Base-by-base conservation (phyloP, 768 basidiomycete species). In the Neoboletus subvelutipes region DNA sequence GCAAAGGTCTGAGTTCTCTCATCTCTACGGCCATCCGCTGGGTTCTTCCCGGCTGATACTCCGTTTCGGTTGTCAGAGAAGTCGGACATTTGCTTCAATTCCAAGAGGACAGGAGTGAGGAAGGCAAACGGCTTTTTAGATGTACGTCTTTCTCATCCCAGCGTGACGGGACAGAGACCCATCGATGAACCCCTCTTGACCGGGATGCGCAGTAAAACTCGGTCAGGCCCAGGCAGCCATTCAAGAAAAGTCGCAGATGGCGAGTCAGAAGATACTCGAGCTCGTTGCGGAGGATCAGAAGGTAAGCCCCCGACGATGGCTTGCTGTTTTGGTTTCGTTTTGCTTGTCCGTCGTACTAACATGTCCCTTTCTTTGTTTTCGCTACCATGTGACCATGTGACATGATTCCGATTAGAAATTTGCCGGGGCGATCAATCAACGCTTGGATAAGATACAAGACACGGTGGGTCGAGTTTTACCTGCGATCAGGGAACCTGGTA, bases 61-160 rank as follows among this genome's bases (percentile, higher is more conserved):
- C 29, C 1, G 6, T 12, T 2, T 13, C 34, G 41, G 18, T 22
- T 10, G 11, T 18, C 18, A 63, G 62, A 10, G 52, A 60, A 45
- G 62, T 63, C 18, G 62, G 62, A 10, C 45, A 59, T 45, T 22
- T 64, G n/a, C 57, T 64, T 22, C 62, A 60, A 33, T 64, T 63
- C 40, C 62, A 64, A 56, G 61, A 64, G 10, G 62, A 63, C 20
- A 54, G 37, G n/a, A 63, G 57, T 8, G 62, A 56, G 34, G 62
- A 63, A 28, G 62, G 62, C 1, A 63, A 56, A 28, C 52, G 54
- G 15, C 17, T 43, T n/a, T 64, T 64, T 26, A 45, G 13, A 11
- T 17, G 62, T 64, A 39, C 42, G 58, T 59, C 13, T 11, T 10
- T 13, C 10, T 48, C 17, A n/a, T 37, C 7, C 11, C 6, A 22